Base-by-base conservation (phyloP, 768 basidiomycete genomes). In the Phylloporus arenicola region DNA sequence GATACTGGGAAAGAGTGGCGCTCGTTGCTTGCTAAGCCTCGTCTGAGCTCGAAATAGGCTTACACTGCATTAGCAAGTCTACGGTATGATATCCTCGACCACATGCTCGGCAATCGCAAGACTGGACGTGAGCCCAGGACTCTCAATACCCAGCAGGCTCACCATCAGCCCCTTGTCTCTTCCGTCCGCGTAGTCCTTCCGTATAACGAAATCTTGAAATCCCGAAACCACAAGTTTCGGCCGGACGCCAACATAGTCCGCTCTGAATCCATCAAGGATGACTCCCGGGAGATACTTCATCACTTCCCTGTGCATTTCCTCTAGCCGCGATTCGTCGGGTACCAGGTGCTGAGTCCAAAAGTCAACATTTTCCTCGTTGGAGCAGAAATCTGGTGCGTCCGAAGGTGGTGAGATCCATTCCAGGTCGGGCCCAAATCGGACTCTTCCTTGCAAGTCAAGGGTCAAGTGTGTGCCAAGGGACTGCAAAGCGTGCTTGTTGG, bases 381-480 rank as follows among this genome's bases (percentile, higher is more conserved):
- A 40, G 22, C 68, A 63, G 22, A 65, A 64, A 17, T 65, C 60
- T 6, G 45, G 47, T 43, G 60, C 56, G 19, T 56, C 42, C 6
- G 65, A 50, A 22, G 78, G 77, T 3, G 84, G 81, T 3, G 77
- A 72, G 57, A 96, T 74, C 87, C 89, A 91, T 64, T 96, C 86
- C 14, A 96, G 75, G 62, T 97, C 92, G 5, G 95, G 95, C 0
- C 95, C 95, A 67, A 98, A 98, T 27, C 82, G 80, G 46, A 97
- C 78, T 53, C 87, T 86, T 0, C 89, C 88, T 43, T 85, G 78
- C 53, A 98, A 63, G 65, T 93, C 91, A 38, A 97, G 70, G 24
- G 92, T 92, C 22, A 97, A 74, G 70, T 97, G 96, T 11, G 92
- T 94, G 3, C 96, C 95, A 7, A 97, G 75, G 3, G 88, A 88